Evolutionary conservation across 352 stramenopile species (phyloP).

Genomic region (Peronospora belbahrii): DNA sequence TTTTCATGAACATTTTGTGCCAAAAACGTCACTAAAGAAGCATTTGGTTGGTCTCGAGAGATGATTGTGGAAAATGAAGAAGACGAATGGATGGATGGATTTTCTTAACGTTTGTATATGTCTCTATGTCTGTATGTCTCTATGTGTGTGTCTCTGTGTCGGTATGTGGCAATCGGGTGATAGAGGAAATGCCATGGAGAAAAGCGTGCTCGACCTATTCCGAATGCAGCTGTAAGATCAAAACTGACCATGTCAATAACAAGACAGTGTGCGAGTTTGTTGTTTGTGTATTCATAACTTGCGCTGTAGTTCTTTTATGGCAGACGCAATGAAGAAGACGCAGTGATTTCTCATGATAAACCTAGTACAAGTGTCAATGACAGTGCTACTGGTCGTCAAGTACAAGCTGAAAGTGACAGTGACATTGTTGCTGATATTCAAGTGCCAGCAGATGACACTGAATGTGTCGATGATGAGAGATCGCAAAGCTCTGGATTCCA

Average conservation of each 20-base stretch:
- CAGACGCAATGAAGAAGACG: conserved; percentile 4
- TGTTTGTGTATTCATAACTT: too few relatives aligned
- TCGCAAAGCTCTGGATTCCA: too few relatives aligned
- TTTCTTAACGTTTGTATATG: too few relatives aligned
- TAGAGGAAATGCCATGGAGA: conserved; percentile 27
- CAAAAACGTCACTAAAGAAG: conserved; percentile 17
- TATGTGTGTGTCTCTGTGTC: neutral
- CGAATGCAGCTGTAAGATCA: conserved; percentile 20
- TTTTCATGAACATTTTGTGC: conserved; percentile 34
- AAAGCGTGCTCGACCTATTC: conserved; percentile 10
- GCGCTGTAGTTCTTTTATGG: conserved; percentile 25
- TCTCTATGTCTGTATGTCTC: too few relatives aligned
- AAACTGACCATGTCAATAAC: too few relatives aligned
- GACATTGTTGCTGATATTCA: neutral
- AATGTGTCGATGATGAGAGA: neutral
- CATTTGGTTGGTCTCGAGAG: conserved; percentile 57
- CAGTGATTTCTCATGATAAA: neutral
- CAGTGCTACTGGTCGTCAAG: neutral
- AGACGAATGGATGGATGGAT: too few relatives aligned
- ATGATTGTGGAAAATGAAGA: too few relatives aligned
- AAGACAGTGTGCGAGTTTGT: too few relatives aligned
- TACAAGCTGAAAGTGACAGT: neutral
- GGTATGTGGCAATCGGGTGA: neutral
- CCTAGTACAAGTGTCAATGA: neutral
- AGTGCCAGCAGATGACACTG: neutral